Conservation (phyloP, 2,329 filamentous ascomycete genomes). For the Fusarium concolor region DNA sequence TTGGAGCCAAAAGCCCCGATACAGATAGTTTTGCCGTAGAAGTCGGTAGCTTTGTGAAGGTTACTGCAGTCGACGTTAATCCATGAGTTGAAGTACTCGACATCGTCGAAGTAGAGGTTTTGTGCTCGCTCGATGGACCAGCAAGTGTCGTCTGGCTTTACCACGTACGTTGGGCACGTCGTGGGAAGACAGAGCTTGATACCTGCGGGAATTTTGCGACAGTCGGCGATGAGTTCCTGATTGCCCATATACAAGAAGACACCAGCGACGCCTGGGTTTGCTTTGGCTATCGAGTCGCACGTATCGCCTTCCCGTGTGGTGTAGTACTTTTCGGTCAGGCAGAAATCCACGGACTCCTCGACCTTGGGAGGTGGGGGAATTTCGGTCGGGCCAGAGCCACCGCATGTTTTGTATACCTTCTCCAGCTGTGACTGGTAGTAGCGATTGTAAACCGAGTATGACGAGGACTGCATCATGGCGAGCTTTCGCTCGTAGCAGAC, state of each 20-base stretch:
- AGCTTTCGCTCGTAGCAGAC: not conserved
- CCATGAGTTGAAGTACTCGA: conserved; percentile 6
- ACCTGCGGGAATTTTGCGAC: conserved; percentile 9
- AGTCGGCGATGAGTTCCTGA: conserved; percentile 25
- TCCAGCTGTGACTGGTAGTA: not conserved
- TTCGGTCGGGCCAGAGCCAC: not conserved
- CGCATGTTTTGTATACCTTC: not conserved
- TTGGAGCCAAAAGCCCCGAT: not conserved
- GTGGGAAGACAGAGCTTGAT: conserved; percentile 15
- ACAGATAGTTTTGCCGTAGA: conserved; percentile 28
- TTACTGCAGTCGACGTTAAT: conserved; percentile 15
- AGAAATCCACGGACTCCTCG: not conserved
- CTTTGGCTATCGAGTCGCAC: not conserved
- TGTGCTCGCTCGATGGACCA: too few relatives aligned
- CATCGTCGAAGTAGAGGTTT: too few relatives aligned
- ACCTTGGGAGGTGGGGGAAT: not conserved
- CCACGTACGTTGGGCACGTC: not conserved
- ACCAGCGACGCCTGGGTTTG: conserved; percentile 15
- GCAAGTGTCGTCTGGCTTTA: not conserved
- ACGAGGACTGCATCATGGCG: not conserved
- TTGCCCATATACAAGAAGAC: conserved; percentile 31
- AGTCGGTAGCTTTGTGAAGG: conserved; percentile 17
- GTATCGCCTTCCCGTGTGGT: conserved; percentile 28
- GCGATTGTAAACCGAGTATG: not conserved
- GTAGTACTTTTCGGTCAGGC: conserved; percentile 9